Evolutionary conservation across 208 protist genomes (phyloP), one percentile per base, ranked within the genome.

Genomic region (Leishmania aethiopica): DNA sequence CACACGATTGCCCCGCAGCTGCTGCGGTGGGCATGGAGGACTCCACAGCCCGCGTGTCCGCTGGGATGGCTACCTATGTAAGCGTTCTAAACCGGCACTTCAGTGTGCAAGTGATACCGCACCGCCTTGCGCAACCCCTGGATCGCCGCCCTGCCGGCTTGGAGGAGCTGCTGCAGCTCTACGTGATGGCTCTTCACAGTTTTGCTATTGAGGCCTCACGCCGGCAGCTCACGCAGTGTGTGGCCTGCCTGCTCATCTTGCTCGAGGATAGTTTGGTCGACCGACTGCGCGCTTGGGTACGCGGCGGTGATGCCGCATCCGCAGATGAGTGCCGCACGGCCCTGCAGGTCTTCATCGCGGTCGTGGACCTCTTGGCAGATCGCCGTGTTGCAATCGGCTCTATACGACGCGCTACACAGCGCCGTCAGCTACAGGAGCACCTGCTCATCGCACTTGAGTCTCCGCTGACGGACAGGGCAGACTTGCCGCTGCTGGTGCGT

Each of bases 31-130:
- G 81, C 64, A 17, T 90, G 45, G 17, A 82, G 32, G 76, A 77
- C 67, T 66, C 60, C 57, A 40, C 40, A 19, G 42, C 57, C 51
- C 74, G 49, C 17, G 19, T 45, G n/a, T 81, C 84, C 3, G 28
- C 73, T 32, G 59, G 84, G 0, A 22, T 57, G 5, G 28, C 90
- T 25, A 78, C 90, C 25, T 89, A 94, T 59, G 85, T 93, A 17
- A 69, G 87, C 19, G 87, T 94, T 55, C 73, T 95, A 2, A 97
- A 95, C 72, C 88, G 91, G 49, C 72, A 91, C 60, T 92, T 94
- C 76, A 94, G 91, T 75, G 51, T 91, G 17, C 83, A 86, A 32
- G 62, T 88, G 57, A 66, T 97, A 25, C 87, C 91, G 32, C 67
- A 82, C 19, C 84, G 86, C 7, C 80, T 93, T 13, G 83, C 88